Base-by-base conservation (phyloP, 495 filamentous ascomycete genomes). In the Trypethelium eluteriae region DNA sequence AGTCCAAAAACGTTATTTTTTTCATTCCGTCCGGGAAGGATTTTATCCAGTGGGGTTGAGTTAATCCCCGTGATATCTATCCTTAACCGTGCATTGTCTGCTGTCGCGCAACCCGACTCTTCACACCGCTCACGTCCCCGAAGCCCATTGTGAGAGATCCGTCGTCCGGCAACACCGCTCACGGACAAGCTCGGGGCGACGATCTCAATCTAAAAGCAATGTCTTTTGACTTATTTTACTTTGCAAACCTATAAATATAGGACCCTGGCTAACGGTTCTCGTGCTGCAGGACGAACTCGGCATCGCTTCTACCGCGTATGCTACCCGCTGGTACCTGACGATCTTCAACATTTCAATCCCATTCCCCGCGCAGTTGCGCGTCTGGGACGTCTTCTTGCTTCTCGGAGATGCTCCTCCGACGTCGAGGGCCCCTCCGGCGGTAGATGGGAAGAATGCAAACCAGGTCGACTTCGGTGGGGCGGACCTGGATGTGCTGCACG, bases 311-410 rank as follows among this genome's bases (percentile, higher is more conserved):
- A 99, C 92, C 5, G 87, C 92, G 32, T 99, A 97, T 75, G 95
- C 92, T 39, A 97, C 93, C 0, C 81, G 92, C 38, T 99, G 94
- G 94, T 99, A 99, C 74, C 82, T 99, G 38, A 99, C 94, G 2
- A 83, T 99, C 5, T 99, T 99, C 82, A 97, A 97, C 77, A 89
- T 97, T 70, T 95, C 91, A 18, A 91, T 99, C 67, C 94, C 94
- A 2, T 99, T 98, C 72, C 84, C 91, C 0, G 95, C 95, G 10
- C 94, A 99, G 74, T 88, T 99, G n/a, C 88, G 94, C 61, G 90
- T 99, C 4, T 99, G 94, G 94, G 94, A 99, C 72, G 91, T 96
- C 0, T 98, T 99, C 78, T 92, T 99, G 90, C 87, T 99, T 2
- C 86, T 99, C 35, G 94, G 94, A 56, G 93, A 96, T 70, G 79